phyloP scores from a whole-genome alignment of 345 rosid species.

The Citrus maxima region DNA sequence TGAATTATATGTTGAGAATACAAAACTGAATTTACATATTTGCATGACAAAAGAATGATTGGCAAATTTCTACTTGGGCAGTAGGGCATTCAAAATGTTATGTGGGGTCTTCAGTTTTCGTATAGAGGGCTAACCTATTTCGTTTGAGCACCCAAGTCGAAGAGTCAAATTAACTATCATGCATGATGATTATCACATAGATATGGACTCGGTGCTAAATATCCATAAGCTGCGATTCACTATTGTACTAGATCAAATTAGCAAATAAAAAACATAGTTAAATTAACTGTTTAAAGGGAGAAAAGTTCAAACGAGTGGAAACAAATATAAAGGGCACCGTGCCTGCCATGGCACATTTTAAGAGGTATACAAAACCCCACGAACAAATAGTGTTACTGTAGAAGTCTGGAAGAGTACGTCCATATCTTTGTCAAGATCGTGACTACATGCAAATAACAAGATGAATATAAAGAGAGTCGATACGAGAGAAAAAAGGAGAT shows the following conservation, averaged over 20 bases:
- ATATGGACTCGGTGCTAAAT: neutral
- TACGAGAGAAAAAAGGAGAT: neutral
- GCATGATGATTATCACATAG: neutral
- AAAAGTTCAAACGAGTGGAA: constrained; percentile 22
- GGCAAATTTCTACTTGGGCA: neutral
- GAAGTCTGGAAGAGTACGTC: constrained; percentile 18
- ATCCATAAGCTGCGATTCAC: too few relatives aligned
- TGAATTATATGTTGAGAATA: too few relatives aligned
- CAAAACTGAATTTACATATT: too few relatives aligned
- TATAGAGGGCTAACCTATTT: neutral
- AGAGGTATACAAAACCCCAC: constrained; percentile 29
- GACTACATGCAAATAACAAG: neutral
- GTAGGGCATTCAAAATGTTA: neutral
- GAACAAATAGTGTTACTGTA: constrained; percentile 25
- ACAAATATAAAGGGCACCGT: constrained; percentile 18
- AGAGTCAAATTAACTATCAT: neutral
- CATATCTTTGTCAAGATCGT: constrained; percentile 16
- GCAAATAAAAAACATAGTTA: neutral
- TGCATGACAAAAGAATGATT: neutral
- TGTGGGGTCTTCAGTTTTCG: neutral
- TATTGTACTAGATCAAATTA: neutral
- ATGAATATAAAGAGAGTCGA: neutral
- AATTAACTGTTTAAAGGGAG: constrained; percentile 10
- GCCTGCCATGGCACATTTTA: constrained; percentile 30
- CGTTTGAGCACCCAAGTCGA: neutral